Base-by-base conservation (phyloP, 768 basidiomycete genomes). In the Boletus pseudo-olivaceus region DNA sequence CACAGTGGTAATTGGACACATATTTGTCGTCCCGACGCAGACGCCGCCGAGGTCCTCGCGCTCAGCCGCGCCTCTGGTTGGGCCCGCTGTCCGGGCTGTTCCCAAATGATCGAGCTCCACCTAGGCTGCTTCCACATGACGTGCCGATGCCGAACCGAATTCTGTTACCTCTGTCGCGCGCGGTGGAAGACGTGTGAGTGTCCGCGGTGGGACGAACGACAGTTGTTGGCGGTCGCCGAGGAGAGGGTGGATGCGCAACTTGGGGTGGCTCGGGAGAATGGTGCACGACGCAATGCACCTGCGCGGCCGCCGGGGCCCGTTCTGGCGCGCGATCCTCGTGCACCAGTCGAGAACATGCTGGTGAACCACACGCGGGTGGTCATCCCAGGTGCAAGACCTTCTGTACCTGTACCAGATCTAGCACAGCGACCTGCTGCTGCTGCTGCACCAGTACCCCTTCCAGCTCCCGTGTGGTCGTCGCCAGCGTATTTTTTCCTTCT, bases 151-250 rank as follows among this genome's bases (percentile, higher is more conserved):
- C 51, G 59, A 38, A 70, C 68, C 11, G 62, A 76, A 46, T 76
- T 76, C 41, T 76, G 75, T 57, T 77, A 76, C 45, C 56, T 82
- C 73, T 76, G 82, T 73, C 47, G 75, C 73, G 76, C 61, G 23
- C 71, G 53, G 4, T 90, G 88, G 87, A 87, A 87, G 70, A 74
- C 69, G 1, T 90, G 88, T 59, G 14, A 0, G 1, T 89, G 88
- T 57, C 74, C 76, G 1, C 82, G 85, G 54, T 89, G 86, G 85
- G 85, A 88, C 20, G 87, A 88, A 60, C 32, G 27, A 4, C 51
- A 58, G 7, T 26, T 70, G 12, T 11, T 78, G 30, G 71, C 57
- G 4, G 76, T 72, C 4, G 84, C 82, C 0, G 71, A 76, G 51
- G 70, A 71, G 29, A 71, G 78, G 20, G 80, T 81, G 19, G 73